Conservation (phyloP, 495 filamentous ascomycete genomes). For the Neurospora hispaniola region DNA sequence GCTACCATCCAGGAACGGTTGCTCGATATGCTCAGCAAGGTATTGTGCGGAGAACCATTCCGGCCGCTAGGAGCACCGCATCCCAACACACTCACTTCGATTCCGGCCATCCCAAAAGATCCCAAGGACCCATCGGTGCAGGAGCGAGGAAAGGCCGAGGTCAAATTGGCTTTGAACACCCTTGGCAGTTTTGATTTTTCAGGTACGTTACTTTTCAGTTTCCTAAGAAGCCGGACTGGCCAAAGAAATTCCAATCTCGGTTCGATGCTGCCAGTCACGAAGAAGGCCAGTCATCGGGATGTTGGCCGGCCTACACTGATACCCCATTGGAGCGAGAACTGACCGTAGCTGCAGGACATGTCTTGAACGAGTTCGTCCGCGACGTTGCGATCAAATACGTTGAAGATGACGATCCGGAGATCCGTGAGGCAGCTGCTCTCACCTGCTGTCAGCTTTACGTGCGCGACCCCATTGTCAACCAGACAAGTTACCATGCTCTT, state of each 20-base stretch:
- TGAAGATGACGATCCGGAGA: slow-evolving; percentile 87
- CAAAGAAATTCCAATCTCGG: neutral
- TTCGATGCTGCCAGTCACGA: neutral
- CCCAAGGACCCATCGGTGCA: slow-evolving; percentile 62
- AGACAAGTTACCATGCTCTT: slow-evolving; percentile 91
- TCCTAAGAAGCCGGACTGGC: neutral
- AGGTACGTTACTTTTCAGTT: slow-evolving; percentile 26
- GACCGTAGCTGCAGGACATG: slow-evolving; percentile 49
- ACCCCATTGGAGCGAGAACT: slow-evolving; percentile 1
- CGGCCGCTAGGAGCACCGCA: slow-evolving; percentile 78
- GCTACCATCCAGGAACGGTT: slow-evolving; percentile 85
- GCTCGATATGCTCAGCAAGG: slow-evolving; percentile 87
- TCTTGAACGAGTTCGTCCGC: slow-evolving; percentile 94
- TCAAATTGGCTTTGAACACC: slow-evolving; percentile 84
- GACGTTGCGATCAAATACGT: slow-evolving; percentile 98
- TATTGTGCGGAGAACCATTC: slow-evolving; percentile 85
- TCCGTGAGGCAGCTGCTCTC: slow-evolving; percentile 86
- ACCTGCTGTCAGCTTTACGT: slow-evolving; percentile 98
- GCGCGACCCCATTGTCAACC: slow-evolving; percentile 90
- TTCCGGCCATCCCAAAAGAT: slow-evolving; percentile 77
- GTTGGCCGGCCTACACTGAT: neutral
- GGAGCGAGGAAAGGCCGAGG: slow-evolving; percentile 74
- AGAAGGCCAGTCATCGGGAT: neutral
- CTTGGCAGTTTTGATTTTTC: slow-evolving; percentile 95
- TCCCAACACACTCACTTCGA: slow-evolving; percentile 49